phyloP scores from a whole-genome alignment of 441 rosid species.

The Gossypium davidsonii region DNA sequence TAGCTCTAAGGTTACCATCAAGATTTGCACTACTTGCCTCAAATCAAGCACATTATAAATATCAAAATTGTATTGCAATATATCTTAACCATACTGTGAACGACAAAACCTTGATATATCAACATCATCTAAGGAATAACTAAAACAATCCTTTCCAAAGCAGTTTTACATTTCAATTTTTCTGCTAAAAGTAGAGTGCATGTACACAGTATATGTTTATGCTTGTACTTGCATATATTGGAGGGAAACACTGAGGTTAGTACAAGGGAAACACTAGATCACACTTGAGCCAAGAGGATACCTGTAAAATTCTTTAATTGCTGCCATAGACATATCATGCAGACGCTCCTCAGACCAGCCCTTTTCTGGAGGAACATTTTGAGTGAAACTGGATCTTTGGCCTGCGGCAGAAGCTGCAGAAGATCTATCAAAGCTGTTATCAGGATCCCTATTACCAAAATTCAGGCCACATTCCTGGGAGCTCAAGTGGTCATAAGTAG shows the following conservation, averaged over 20 bases:
- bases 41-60: not conserved
- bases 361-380: constrained; percentile 43
- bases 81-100: not conserved
- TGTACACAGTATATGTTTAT: not conserved
- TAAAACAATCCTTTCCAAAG: not conserved
- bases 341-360: constrained; percentile 55
- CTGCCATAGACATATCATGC: constrained; percentile 55
- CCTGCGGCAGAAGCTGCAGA: constrained; percentile 42
- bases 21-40: not conserved
- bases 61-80: not conserved
- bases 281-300: constrained; percentile 25
- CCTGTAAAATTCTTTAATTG: constrained; percentile 93
- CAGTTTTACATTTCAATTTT: not conserved
- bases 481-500: constrained; percentile 39
- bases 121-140: not conserved
- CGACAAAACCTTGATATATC: not conserved
- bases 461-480: constrained; percentile 48
- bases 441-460: constrained; percentile 43
- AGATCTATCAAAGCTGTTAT: constrained; percentile 52
- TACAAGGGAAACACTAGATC: constrained; percentile 8
- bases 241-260: not conserved
- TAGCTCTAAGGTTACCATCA: not conserved
- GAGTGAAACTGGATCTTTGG: constrained; percentile 34
- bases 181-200: not conserved
- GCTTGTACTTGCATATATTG: not conserved